Percentiles rank a stretch among this genome's conserved stretches.
Evolutionary conservation across 306 rosid species (phyloP).

Genomic region (Benincasa hispida): DNA sequence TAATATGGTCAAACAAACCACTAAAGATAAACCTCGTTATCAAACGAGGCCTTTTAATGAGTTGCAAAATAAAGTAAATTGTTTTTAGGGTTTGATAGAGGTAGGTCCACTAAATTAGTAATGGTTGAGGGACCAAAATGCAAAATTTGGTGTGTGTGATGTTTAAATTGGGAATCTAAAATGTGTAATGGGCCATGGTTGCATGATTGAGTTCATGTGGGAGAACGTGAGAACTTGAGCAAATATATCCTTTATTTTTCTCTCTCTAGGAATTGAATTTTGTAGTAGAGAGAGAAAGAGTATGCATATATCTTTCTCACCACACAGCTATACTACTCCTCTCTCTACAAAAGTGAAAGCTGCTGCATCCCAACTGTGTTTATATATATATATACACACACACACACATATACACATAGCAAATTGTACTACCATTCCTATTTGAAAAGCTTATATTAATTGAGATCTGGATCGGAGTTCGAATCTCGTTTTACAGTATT

Average conservation of each 20-base stretch:
- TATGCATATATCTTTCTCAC: too few species aligned
- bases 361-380: neutral
- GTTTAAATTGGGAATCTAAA: slow-evolving; percentile 5
- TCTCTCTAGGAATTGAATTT: neutral
- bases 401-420: too few species aligned
- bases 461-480: too few species aligned
- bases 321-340: too few species aligned
- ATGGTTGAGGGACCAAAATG: slow-evolving; percentile 5
- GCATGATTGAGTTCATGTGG: slow-evolving; percentile 9
- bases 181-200: slow-evolving; percentile 6
- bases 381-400: too few species aligned
- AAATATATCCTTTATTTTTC: neutral
- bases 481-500: too few species aligned
- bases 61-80: neutral
- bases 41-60: neutral
- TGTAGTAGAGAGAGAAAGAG: neutral
- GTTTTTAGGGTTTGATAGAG: neutral
- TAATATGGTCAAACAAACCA: neutral
- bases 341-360: neutral
- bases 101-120: neutral
- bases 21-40: neutral
- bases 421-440: too few species aligned
- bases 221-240: slow-evolving; percentile 6
- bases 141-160: neutral
- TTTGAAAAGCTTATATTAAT: too few species aligned